These are phyloP conservation scores for Leucogyrophana mollusca DNA, from an alignment of 768 basidiomycete species.

Conservation along the genomic window DNA sequence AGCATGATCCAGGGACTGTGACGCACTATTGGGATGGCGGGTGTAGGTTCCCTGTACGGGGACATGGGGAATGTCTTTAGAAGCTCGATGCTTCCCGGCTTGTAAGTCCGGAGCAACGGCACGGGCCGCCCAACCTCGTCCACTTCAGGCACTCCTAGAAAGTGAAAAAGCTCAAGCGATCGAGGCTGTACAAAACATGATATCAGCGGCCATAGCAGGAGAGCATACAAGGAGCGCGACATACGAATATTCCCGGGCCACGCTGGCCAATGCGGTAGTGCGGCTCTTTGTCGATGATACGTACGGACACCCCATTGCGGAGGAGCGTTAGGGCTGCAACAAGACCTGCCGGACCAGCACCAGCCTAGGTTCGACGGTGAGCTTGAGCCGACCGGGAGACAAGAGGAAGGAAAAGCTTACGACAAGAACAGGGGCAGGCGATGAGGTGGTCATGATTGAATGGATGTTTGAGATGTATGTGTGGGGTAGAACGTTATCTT, in stretches of 20 bases:
- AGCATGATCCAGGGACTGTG: neutral
- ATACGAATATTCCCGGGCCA: slow-evolving; percentile 38
- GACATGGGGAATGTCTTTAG: slow-evolving; percentile 6
- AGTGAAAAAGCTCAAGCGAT: slow-evolving; percentile 42
- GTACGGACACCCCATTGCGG: slow-evolving; percentile 45
- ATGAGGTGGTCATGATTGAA: slow-evolving; percentile 12
- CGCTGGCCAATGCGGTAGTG: slow-evolving; percentile 36
- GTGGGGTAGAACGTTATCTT: no score
- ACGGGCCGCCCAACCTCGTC: slow-evolving; percentile 26
- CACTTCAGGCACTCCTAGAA: slow-evolving; percentile 39
- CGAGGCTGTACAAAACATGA: slow-evolving; percentile 31
- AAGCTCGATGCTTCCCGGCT: slow-evolving; percentile 20
- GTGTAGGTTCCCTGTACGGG: slow-evolving; percentile 16
- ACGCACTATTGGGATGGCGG: slow-evolving; percentile 27
- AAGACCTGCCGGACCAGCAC: slow-evolving; percentile 29
- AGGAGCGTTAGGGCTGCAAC: slow-evolving; percentile 32
- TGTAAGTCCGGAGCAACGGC: slow-evolving; percentile 32
- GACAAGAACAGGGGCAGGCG: slow-evolving; percentile 18
- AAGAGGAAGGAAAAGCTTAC: slow-evolving; percentile 3
- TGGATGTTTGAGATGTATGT: no score
- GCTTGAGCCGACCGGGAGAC: neutral
- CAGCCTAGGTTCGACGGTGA: slow-evolving; percentile 13
- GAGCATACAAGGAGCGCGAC: no score
- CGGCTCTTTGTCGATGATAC: slow-evolving; percentile 48
- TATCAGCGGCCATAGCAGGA: neutral